Base-by-base conservation (phyloP, 805 yeast genomes). In the Kluyveromyces lactis region DNA sequence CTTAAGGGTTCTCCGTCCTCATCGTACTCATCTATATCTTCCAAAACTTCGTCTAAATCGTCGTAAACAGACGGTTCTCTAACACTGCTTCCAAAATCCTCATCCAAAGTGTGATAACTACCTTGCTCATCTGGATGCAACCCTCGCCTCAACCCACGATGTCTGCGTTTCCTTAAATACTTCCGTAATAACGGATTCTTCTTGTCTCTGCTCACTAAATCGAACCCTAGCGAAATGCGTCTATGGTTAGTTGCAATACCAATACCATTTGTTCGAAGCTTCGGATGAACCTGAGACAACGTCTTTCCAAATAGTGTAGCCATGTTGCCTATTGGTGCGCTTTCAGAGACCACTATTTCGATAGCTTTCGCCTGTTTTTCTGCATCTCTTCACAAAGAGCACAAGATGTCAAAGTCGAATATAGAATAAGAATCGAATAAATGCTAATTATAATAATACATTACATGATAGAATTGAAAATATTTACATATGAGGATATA, bases 191-290 rank as follows among this genome's bases (percentile, higher is more conserved):
- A 45, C 4, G 70, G 69, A n/a, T 66, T 63, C 47, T 60, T 59
- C 23, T 66, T 67, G 34, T 67, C 59, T 2, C 69, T 69, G 4
- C 67, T 66, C 4, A 65, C 52, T 17, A 34, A 16, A 12, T 34
- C 30, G 43, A 67, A 66, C 4, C 60, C 62, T 13, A 66, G 44
- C 3, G 66, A 55, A 26, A 65, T 55, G 40, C 65, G 60, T 42
- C 69, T 48, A 35, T 64, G 69, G 3, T 66, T 58, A 44, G 59
- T 66, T 4, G 64, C 68, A 35, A 66, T 62, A 41, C 71, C 71
- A 50, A 65, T 59, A 35, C 71, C 71, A 41, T 60, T 58, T 6
- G 69, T 63, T 41, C 63, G 53, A 26, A 65, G 54, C 12, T 56
- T 55, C n/a, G 68, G 64, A 30, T 64, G 66, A 12, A 63, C 54